phyloP scores from a whole-genome alignment of 306 rosid genomes.

The Casuarina glauca region DNA sequence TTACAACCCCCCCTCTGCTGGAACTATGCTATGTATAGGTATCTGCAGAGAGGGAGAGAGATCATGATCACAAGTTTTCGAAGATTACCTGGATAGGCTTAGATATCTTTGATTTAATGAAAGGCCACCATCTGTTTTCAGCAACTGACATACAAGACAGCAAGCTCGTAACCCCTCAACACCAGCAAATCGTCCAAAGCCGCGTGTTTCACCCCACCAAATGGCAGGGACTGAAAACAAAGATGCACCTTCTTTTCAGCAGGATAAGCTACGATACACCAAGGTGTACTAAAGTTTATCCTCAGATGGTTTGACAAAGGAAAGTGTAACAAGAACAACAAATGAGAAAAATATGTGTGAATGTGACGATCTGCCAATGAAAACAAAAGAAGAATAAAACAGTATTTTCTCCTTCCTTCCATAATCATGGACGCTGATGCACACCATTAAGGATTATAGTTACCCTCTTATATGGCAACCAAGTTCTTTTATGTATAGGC shows the following conservation, averaged over 20 bases:
- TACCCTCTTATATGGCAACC: background rate
- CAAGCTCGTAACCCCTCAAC: slow-evolving; percentile 94
- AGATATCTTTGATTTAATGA: slow-evolving; percentile 71
- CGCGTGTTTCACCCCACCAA: slow-evolving; percentile 92
- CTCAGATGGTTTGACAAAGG: slow-evolving; percentile 18
- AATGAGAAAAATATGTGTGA: background rate
- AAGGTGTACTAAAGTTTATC: slow-evolving; percentile 3
- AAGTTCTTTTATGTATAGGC: background rate
- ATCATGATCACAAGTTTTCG: slow-evolving; percentile 17
- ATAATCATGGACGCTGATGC: background rate
- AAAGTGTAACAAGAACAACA: background rate
- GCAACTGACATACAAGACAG: slow-evolving; percentile 89
- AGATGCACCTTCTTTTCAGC: slow-evolving; percentile 26
- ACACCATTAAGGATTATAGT: background rate
- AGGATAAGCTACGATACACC: slow-evolving; percentile 16
- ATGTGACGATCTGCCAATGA: background rate
- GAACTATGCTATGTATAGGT: background rate
- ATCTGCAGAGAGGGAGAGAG: background rate
- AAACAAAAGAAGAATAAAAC: background rate
- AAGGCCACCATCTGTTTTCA: slow-evolving; percentile 97
- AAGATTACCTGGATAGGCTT: slow-evolving; percentile 86
- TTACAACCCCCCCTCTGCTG: too few species aligned
- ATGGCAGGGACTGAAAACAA: slow-evolving; percentile 86
- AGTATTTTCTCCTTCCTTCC: background rate
- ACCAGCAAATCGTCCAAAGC: slow-evolving; percentile 96